Evolutionary conservation across 371 early-diverging fungal genomes (phyloP), one percentile per base, ranked within the genome.

Genomic region (Mucor ambiguus): DNA sequence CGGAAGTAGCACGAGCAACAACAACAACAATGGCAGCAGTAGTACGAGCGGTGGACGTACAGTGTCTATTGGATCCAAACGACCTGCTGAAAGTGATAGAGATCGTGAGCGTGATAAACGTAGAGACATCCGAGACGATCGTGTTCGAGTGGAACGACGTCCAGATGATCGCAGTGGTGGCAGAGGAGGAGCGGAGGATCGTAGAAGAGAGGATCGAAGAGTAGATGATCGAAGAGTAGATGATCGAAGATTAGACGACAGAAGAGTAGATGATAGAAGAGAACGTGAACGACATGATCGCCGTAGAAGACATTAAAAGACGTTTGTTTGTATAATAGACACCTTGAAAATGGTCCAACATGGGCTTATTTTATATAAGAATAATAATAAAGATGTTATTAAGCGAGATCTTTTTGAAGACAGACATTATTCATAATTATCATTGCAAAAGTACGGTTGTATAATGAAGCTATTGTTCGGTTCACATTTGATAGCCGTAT

Each of bases 151-250:
- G 8, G 68, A 68, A 3, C 44, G 66, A 29, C 60, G 60, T 4
- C 28, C 41, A 12, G 60, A 60, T 44, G 60, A 54, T 12, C 10
- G 55, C 24, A 37, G 64, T 20, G 56, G 63, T 1, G 33, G 33
- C 18, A 60, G 63, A 10, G 66, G 18, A 41, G 55, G 70, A 16
- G 72, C 30, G 5, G 30, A 77, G 28, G 75, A 76, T 9, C 46
- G 70, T 44, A 35, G 48, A 57, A 64, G 78, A 35, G 76, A 73
- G 10, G 67, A 67, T 14, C 57, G 77, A 29, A 55, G 78, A 16
- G 60, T 12, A 6, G 67, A 66, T 24, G 71, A 71, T 6, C 35
- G 71, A 48, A 54, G 73, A 12, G 73, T 35, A 12, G 37, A 77
- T 41, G 75, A 76, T 7, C 41, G 70, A 46, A 38, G 68, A 37